phyloP scores from a whole-genome alignment of 345 rosid genomes.

The Populus alba region DNA sequence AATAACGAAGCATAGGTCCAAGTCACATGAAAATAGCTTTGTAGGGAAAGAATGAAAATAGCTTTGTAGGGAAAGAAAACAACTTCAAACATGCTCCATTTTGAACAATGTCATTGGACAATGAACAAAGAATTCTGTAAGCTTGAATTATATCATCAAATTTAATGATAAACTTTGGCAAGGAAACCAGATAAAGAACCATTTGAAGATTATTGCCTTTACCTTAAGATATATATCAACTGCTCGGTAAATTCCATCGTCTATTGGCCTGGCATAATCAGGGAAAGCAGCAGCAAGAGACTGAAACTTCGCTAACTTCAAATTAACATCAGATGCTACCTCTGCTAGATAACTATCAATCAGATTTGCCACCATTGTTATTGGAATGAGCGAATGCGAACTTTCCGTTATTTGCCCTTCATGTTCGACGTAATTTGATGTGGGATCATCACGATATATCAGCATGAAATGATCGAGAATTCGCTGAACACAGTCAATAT shows the following conservation, averaged over 20 bases:
- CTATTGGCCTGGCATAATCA: conserved; percentile 66
- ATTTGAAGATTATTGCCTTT: conserved; percentile 1
- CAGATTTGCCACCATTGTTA: conserved; percentile 68
- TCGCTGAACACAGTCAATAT: conserved; percentile 74
- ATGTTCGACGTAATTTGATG: conserved; percentile 36
- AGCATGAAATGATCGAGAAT: conserved; percentile 76
- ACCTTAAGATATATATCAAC: conserved; percentile 89
- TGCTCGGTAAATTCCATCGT: conserved; percentile 89
- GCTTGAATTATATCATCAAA: background rate
- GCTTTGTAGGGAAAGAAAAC: background rate
- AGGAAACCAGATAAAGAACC: background rate
- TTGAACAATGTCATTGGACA: background rate
- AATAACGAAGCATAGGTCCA: background rate
- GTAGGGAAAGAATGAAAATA: background rate
- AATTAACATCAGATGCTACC: conserved; percentile 86
- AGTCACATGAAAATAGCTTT: background rate
- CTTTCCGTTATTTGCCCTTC: conserved; percentile 53
- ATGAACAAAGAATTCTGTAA: background rate
- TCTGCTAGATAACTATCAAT: conserved; percentile 85
- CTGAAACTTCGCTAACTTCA: conserved; percentile 66
- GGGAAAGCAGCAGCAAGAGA: conserved; percentile 68
- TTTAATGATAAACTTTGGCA: background rate
- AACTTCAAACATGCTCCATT: background rate
- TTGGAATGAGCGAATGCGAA: conserved; percentile 50
- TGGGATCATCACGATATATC: conserved; percentile 33